A percentile compares a stretch with the other conserved stretches of the same genome.
Conservation (phyloP, 306 rosid species). For the Inga oerstediana region DNA sequence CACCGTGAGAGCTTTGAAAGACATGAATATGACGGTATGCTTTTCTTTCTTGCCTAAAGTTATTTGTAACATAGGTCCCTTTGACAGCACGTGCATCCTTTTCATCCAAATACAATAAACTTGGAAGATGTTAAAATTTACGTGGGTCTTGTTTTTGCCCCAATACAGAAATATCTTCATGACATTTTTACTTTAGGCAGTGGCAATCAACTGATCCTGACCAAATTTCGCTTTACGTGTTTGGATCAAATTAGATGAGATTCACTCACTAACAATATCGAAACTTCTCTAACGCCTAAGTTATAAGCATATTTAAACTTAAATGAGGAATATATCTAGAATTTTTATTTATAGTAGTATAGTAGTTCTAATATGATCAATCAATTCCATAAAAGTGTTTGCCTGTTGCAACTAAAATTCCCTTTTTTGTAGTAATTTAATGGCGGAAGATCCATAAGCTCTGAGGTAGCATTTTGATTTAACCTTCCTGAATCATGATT, state of each 20-base stretch:
- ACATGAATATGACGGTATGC: slow-evolving; percentile 62
- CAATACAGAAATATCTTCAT: slow-evolving; percentile 1
- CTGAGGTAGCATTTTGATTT: no score
- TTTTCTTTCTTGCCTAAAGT: slow-evolving; percentile 24
- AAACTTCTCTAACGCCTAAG: neutral
- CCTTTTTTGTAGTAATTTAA: no score
- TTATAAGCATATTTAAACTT: no score
- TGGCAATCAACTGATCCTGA: slow-evolving; percentile 6
- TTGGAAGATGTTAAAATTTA: neutral
- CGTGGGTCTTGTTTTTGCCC: neutral
- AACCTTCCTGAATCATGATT: no score
- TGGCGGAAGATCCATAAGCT: no score
- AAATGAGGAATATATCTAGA: neutral
- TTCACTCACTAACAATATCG: neutral
- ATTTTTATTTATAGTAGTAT: no score
- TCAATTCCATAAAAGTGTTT: no score
- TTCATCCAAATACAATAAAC: neutral
- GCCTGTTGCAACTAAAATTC: no score
- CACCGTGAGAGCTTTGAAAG: slow-evolving; percentile 78
- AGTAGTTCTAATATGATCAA: no score
- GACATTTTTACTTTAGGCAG: neutral
- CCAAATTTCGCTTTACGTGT: neutral
- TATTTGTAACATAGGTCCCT: neutral
- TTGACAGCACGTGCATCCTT: neutral
- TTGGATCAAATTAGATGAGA: neutral